Percentiles rank a stretch among this genome's conserved stretches.
phyloP scores from a whole-genome alignment of 1,139 yeast genomes.

The Lodderomyces pseudojiufengensis region DNA sequence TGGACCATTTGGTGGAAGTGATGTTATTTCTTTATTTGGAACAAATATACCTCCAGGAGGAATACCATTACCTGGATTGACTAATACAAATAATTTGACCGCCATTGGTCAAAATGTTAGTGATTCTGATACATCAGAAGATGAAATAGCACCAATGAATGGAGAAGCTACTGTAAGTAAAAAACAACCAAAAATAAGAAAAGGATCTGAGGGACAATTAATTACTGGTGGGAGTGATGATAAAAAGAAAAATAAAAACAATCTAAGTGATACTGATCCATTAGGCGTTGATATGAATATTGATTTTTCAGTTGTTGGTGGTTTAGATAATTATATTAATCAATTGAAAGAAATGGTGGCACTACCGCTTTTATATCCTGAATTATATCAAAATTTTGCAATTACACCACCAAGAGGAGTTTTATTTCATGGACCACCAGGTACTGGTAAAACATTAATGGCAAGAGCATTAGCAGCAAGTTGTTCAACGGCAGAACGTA shows the following conservation, averaged over 20 bases:
- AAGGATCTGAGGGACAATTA: slow-evolving; percentile 19
- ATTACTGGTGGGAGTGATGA: slow-evolving; percentile 37
- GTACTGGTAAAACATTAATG: slow-evolving; percentile 98
- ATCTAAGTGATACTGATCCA: slow-evolving; percentile 90
- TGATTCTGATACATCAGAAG: slow-evolving; percentile 76
- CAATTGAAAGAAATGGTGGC: slow-evolving; percentile 98
- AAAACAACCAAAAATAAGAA: slow-evolving; percentile 17
- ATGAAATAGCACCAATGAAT: slow-evolving; percentile 42
- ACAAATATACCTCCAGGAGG: slow-evolving; percentile 56
- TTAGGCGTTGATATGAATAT: slow-evolving; percentile 90
- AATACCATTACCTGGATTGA: slow-evolving; percentile 39
- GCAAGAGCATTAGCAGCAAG: slow-evolving; percentile 97
- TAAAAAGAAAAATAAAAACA: slow-evolving; percentile 52
- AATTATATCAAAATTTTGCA: slow-evolving; percentile 81
- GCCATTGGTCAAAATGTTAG: slow-evolving; percentile 49
- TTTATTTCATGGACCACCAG: slow-evolving; percentile 98
- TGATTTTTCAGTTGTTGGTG: slow-evolving; percentile 89
- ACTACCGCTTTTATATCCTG: slow-evolving; percentile 89
- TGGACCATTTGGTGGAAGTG: slow-evolving; percentile 97
- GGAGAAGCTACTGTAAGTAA: slow-evolving; percentile 35
- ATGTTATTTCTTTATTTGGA: slow-evolving; percentile 72
- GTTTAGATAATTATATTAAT: slow-evolving; percentile 82
- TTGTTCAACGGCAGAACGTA: slow-evolving; percentile 75
- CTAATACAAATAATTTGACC: slow-evolving; percentile 29
- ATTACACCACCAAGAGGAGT: slow-evolving; percentile 99